Base-by-base conservation (phyloP, 1,139 yeast species). In the Nadsonia commutata region DNA sequence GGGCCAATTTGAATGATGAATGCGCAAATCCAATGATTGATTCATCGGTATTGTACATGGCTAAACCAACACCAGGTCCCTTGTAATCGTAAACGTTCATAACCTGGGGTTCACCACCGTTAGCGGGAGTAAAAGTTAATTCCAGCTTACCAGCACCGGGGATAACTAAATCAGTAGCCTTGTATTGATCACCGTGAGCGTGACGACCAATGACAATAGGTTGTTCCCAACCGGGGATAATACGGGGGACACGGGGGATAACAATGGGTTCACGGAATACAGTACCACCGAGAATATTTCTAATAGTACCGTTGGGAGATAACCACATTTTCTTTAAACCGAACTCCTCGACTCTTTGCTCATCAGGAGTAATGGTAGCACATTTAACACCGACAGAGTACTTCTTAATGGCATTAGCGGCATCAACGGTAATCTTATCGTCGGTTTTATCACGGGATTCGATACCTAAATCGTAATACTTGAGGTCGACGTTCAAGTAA, bases 281-380 rank as follows among this genome's bases (percentile, higher is more conserved):
- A 23, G 97, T 88, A 51, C 97, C 97, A 42, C 95, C 95, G 51
- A 88, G 71, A 52, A 88, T 80, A 67, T 88, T 88, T 66, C 97
- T 78, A 61, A 88, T 83, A 40, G 97, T 88, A 53, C 97, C 97
- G 65, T 88, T 88, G 52, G 97, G 97, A 20, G 95, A 84, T 46
- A 82, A 73, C 96, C 96, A 88, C 97, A 88, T 88, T 65, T 86
- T 80, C 67, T 86, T 86, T 64, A 88, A 74, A 49, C 72, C 68
- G 63, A 85, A 88, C 66, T 88, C 97, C 64, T 83, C 67, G 45
- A 88, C 96, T 56, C 97, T 77, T 38, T 82, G 88, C 68, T 88
- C 97, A 62, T 88, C 97, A 7, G 97, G 97, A n/a, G 97, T 88
- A 63, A 88, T 88, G 46, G 97, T 88, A 43, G 97, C 97, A 68